Evolutionary conservation across 2,329 filamentous ascomycete genomes (phyloP).

Genomic region (Aspergillus niger): DNA sequence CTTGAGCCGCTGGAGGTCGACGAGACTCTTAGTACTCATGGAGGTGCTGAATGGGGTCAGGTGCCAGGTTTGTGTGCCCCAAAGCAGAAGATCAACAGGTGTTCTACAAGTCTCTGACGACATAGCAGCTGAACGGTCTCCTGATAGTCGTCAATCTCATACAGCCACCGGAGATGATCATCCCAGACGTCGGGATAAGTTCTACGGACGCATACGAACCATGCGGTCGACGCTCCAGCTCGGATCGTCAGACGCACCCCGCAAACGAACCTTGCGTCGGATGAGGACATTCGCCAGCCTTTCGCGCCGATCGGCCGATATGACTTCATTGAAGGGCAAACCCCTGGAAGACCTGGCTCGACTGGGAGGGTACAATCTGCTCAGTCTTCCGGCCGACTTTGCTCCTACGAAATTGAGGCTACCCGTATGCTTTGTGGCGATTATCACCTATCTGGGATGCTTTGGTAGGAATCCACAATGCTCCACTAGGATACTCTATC

Average conservation of each 20-base stretch:
- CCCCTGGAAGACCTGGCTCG: slow-evolving; percentile 45
- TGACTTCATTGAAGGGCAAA: slow-evolving; percentile 40
- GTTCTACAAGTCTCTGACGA: background rate
- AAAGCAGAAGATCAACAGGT: background rate
- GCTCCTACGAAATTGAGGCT: slow-evolving; percentile 42
- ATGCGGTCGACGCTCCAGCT: slow-evolving; percentile 38
- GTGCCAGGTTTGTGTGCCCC: slow-evolving; percentile 9
- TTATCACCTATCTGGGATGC: slow-evolving; percentile 38
- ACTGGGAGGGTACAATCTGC: slow-evolving; percentile 45
- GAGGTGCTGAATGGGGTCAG: background rate
- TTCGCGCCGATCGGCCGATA: slow-evolving; percentile 26
- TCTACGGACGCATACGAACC: slow-evolving; percentile 36
- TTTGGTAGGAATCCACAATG: slow-evolving; percentile 34
- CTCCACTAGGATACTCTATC: slow-evolving; percentile 14
- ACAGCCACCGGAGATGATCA: slow-evolving; percentile 7
- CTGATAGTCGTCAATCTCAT: background rate
- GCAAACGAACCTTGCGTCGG: slow-evolving; percentile 34
- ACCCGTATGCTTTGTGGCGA: slow-evolving; percentile 48
- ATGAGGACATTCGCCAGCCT: slow-evolving; percentile 44
- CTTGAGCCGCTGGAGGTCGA: slow-evolving; percentile 23
- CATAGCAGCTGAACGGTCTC: background rate
- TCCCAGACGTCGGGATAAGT: slow-evolving; percentile 21
- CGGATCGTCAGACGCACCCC: slow-evolving; percentile 18
- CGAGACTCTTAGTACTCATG: slow-evolving; percentile 6
- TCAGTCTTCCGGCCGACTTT: slow-evolving; percentile 41